Conservation (phyloP, 352 stramenopile genomes). For the Phytophthora megakarya region DNA sequence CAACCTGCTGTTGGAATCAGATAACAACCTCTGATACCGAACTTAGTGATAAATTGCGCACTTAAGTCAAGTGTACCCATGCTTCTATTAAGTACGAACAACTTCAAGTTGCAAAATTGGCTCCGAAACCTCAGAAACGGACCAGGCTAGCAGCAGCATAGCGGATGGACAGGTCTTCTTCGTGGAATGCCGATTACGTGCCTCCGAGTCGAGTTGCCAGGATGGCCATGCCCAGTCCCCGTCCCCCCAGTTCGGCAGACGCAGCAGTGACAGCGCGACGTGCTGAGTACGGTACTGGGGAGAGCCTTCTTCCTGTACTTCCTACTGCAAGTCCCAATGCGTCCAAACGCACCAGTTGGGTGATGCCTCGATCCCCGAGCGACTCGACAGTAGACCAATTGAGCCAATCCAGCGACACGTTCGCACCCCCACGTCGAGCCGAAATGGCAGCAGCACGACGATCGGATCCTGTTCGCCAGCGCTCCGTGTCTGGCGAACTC, state of each 20-base stretch:
- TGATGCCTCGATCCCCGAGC: slow-evolving; percentile 39
- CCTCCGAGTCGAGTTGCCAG: slow-evolving; percentile 30
- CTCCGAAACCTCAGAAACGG: slow-evolving; percentile 28
- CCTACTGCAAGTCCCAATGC: slow-evolving; percentile 34
- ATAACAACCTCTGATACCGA: slow-evolving; percentile 9
- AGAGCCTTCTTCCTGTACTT: slow-evolving; percentile 46
- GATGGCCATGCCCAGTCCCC: slow-evolving; percentile 37
- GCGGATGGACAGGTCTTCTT: slow-evolving; percentile 29
- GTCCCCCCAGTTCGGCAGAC: slow-evolving; percentile 24
- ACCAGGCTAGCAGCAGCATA: neutral
- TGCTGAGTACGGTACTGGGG: slow-evolving; percentile 24
- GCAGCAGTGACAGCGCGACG: slow-evolving; percentile 33
- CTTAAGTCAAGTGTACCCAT: slow-evolving; percentile 17
- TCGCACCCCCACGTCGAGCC: slow-evolving; percentile 18
- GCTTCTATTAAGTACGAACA: neutral
- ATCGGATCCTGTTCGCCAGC: slow-evolving; percentile 14
- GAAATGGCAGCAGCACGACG: slow-evolving; percentile 20
- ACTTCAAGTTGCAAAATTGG: slow-evolving; percentile 14
- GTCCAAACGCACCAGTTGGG: slow-evolving; percentile 54
- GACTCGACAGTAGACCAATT: slow-evolving; percentile 16
- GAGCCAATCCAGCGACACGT: slow-evolving; percentile 16
- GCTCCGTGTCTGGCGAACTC: slow-evolving; percentile 2
- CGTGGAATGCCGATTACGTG: slow-evolving; percentile 25
- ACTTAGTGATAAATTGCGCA: slow-evolving; percentile 1
- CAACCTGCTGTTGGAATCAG: slow-evolving; percentile 13